Evolutionary conservation across 768 basidiomycete genomes (phyloP).

Genomic region (Hydnum rufescens): DNA sequence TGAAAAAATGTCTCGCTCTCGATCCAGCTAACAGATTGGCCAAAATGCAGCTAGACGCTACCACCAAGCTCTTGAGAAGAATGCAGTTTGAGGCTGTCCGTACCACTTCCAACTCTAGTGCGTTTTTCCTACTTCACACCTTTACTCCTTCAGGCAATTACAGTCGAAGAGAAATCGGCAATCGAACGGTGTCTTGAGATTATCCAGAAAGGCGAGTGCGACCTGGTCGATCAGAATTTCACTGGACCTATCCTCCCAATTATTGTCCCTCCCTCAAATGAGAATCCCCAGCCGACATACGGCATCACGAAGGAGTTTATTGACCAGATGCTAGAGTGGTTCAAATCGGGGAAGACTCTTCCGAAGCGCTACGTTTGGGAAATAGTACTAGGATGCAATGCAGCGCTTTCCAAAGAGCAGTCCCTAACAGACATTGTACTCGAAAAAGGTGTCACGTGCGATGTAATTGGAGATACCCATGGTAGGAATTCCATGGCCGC

Average conservation of each 20-base stretch:
- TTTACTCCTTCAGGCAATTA: slow-evolving; percentile 47
- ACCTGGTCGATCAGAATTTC: slow-evolving; percentile 46
- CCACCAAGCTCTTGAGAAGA: slow-evolving; percentile 76
- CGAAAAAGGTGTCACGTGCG: slow-evolving; percentile 58
- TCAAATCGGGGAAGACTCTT: slow-evolving; percentile 85
- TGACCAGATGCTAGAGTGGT: slow-evolving; percentile 71
- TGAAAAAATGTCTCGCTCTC: slow-evolving; percentile 61
- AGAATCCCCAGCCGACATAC: slow-evolving; percentile 32
- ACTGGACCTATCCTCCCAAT: slow-evolving; percentile 49
- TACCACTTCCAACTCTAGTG: background rate
- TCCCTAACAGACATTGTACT: slow-evolving; percentile 63
- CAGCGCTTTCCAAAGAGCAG: slow-evolving; percentile 53
- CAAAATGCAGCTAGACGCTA: slow-evolving; percentile 59
- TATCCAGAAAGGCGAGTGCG: slow-evolving; percentile 65
- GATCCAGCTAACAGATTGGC: slow-evolving; percentile 79
- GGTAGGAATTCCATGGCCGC: slow-evolving; percentile 24
- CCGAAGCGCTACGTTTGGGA: slow-evolving; percentile 88
- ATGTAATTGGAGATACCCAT: slow-evolving; percentile 94
- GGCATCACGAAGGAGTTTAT: slow-evolving; percentile 62
- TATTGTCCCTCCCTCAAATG: slow-evolving; percentile 23
- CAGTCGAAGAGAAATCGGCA: slow-evolving; percentile 66
- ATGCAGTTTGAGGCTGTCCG: slow-evolving; percentile 82
- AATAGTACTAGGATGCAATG: slow-evolving; percentile 74
- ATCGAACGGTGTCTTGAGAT: slow-evolving; percentile 60
- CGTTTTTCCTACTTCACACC: background rate